These are phyloP conservation scores for Alternaria brassicicola DNA, from an alignment of 2,329 filamentous ascomycete genomes.

Conservation along the genomic window DNA sequence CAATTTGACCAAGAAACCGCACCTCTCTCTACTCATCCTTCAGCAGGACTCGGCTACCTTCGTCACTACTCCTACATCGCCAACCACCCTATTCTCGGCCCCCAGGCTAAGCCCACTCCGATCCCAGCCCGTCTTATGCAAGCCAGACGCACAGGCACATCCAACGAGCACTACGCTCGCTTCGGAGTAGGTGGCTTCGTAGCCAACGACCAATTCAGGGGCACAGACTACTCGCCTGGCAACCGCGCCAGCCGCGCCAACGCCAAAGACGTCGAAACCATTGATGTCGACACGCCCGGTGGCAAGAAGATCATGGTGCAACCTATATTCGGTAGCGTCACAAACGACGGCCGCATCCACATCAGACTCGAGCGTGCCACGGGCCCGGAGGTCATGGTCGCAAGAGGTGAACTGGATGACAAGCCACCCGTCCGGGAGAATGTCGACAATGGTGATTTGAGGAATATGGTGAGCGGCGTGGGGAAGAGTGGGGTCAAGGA, in stretches of 20 bases:
- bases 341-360: slow-evolving; percentile 39
- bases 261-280: slow-evolving; percentile 40
- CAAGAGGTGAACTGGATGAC: slow-evolving; percentile 36
- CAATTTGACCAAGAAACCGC: slow-evolving; percentile 45
- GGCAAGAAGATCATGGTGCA: slow-evolving; percentile 61
- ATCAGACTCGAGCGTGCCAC: slow-evolving; percentile 30
- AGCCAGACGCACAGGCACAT: slow-evolving; percentile 27
- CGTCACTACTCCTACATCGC: slow-evolving; percentile 60
- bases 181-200: slow-evolving; percentile 56
- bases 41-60: slow-evolving; percentile 67
- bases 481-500: slow-evolving; percentile 23
- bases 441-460: slow-evolving; percentile 14
- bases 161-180: slow-evolving; percentile 38
- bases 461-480: slow-evolving; percentile 6
- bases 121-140: slow-evolving; percentile 64
- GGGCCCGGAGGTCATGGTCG: slow-evolving; percentile 33
- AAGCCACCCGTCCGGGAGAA: slow-evolving; percentile 24
- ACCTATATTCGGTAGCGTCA: slow-evolving; percentile 50
- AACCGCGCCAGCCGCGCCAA: slow-evolving; percentile 13
- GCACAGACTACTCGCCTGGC: slow-evolving; percentile 36
- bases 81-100: slow-evolving; percentile 67
- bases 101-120: slow-evolving; percentile 59
- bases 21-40: slow-evolving; percentile 67
- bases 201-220: slow-evolving; percentile 46
- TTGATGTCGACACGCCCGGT: slow-evolving; percentile 52